Base-by-base conservation (phyloP, 768 basidiomycete genomes). In the Omphalotus guepiniiformis region DNA sequence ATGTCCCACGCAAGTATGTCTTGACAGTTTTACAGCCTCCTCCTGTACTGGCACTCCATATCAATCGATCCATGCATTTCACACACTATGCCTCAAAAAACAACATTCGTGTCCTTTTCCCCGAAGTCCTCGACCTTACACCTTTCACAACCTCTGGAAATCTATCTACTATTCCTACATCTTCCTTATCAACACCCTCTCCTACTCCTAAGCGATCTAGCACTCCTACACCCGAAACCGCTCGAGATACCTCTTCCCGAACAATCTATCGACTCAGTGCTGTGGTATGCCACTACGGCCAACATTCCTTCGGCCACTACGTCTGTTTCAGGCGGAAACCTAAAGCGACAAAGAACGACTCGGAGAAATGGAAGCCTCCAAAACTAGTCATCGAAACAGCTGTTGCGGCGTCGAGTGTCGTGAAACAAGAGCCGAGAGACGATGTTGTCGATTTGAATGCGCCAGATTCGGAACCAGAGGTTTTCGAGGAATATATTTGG, bases 221-320 rank as follows among this genome's bases (percentile, higher is more conserved):
- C 1, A 82, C 79, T 0, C 79, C 79, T 1, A 80, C 82, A 1
- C 79, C 79, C 6, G 71, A 75, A 21, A 75, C 71, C 25, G 76
- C 76, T 49, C 63, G 73, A 22, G 57, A 65, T 1, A 51, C 51
- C 7, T 51, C 63, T 3, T 72, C 76, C n/a, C 71, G 81, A 37
- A 84, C 82, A n/a, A 70, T 94, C 28, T 98, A 98, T 64, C 80
- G 93, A 38, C 78, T 98, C 28, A 66, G 82, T 2, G 83, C 90
- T 8, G 82, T 89, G 25, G 93, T 98, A 13, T 92, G 92, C 56
- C 95, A 98, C 64, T 95, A 84, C 60, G 95, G 95, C 12, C 81
- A 84, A 45, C 93, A 96, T 59, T 85, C 85, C 3, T 94, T 88
- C 60, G 95, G 95, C 4, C 95, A 99, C 61, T 99, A 95, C 61